A percentile compares a stretch with the other conserved stretches of the same genome.
Conservation (phyloP, 257 asterid species). For the Nicotiana undulata region DNA sequence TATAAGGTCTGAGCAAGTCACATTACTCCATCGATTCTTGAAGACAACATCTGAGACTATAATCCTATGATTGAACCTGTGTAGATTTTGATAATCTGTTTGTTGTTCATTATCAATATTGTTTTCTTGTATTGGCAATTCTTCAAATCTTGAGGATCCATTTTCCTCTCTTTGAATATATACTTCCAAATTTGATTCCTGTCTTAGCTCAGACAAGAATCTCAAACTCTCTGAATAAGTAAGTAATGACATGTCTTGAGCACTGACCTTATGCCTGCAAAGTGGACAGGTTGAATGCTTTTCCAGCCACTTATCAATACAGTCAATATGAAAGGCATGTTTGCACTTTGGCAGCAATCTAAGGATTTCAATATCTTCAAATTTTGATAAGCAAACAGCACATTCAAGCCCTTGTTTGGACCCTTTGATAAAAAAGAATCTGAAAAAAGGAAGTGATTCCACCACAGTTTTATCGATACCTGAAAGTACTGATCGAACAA, state of each 20-base stretch:
- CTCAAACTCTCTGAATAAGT: slow-evolving; percentile 25
- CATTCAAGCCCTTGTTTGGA: slow-evolving; percentile 31
- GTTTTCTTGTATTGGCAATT: neutral
- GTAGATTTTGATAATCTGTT: neutral
- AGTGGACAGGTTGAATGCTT: slow-evolving; percentile 37
- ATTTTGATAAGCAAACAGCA: slow-evolving; percentile 25
- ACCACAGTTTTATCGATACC: slow-evolving; percentile 26
- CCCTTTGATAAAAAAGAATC: slow-evolving; percentile 28
- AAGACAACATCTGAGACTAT: slow-evolving; percentile 31
- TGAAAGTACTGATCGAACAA: slow-evolving; percentile 23
- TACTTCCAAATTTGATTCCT: slow-evolving; percentile 24
- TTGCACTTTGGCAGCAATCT: slow-evolving; percentile 27
- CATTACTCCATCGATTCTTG: slow-evolving; percentile 59
- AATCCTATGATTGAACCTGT: slow-evolving; percentile 45
- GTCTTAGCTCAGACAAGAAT: slow-evolving; percentile 19
- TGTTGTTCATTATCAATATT: neutral
- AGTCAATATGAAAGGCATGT: slow-evolving; percentile 30
- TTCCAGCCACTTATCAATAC: slow-evolving; percentile 33
- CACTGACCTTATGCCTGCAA: slow-evolving; percentile 25
- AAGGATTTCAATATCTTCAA: slow-evolving; percentile 28
- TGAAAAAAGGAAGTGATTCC: slow-evolving; percentile 29
- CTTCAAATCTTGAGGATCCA: slow-evolving; percentile 30
- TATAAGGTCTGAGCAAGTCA: slow-evolving; percentile 51
- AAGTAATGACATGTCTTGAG: slow-evolving; percentile 18
- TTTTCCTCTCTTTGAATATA: slow-evolving; percentile 30